Base-by-base conservation (phyloP, 2,329 filamentous ascomycete genomes). In the Neophaeococcomyces aloes region DNA sequence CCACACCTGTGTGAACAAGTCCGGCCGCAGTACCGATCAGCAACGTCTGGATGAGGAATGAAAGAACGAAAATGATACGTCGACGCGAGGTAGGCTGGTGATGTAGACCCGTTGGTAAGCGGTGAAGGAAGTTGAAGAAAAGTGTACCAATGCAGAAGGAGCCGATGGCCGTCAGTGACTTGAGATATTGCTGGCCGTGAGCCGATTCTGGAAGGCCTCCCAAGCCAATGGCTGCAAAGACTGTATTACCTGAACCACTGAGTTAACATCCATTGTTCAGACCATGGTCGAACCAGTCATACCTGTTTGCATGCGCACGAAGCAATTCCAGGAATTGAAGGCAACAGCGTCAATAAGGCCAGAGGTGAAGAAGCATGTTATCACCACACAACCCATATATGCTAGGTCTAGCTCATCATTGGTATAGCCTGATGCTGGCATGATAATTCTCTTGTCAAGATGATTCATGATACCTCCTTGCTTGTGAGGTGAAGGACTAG, bases 261-360 rank as follows among this genome's bases (percentile, higher is more conserved):
- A 15, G 2, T 35, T 11, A 11, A 23, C 33, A 21, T 13, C 27
- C 7, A 10, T 18, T 38, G n/a, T 38, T 5, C 13, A 29, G 19
- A 38, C 7, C 23, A 13, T 21, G 18, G 30, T 19, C 19, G 17
- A 13, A 25, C 13, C 25, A 13, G 15, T 48, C 56, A 21, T 61
- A 67, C 66, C 66, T 2, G 66, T 68, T 48, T 69, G 66, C 66
- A 69, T 69, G 41, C 63, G 64, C 31, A 68, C 56, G 55, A 69
- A 69, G 48, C 65, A 68, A 25, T 61, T 64, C 65, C 66, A 69
- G 11, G 65, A 64, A 51, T 65, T 66, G 56, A 67, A 68, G 8
- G 65, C 62, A 31, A 63, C 61, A 46, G 63, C 64, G 48, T 69
- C 66, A 38, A 66, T 65, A 15, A 69, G 56, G 1, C 66, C 66